A percentile compares a stretch with the other conserved stretches of the same genome.
Conservation (phyloP, 202 grass and related monocot species). For the Schoenoplectus tabernaemontani region DNA sequence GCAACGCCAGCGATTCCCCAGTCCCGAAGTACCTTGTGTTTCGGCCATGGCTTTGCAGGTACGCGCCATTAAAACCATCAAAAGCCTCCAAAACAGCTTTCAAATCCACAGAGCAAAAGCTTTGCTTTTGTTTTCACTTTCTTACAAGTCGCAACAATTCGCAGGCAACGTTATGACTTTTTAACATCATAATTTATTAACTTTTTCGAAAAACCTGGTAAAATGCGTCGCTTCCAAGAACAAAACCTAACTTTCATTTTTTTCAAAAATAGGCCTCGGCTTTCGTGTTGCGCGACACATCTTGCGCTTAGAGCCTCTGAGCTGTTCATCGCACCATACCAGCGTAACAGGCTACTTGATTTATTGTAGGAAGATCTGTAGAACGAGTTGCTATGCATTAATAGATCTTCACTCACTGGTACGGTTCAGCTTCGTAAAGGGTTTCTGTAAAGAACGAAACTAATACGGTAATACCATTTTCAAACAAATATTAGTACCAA, state of each 20-base stretch:
- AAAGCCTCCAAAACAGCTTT: too few relatives aligned
- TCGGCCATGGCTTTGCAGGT: too few relatives aligned
- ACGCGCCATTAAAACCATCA: too few relatives aligned
- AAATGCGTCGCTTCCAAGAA: conserved; percentile 13
- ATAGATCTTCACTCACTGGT: conserved; percentile 8
- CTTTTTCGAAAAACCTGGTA: conserved; percentile 14
- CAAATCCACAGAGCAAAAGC: too few relatives aligned
- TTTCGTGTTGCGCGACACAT: conserved; percentile 2
- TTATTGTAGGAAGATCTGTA: conserved; percentile 7
- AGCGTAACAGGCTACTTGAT: conserved; percentile 16
- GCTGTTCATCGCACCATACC: conserved; percentile 9
- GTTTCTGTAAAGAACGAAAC: too few relatives aligned
- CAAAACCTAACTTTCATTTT: conserved; percentile 7
- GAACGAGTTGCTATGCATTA: neutral
- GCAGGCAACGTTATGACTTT: too few relatives aligned
- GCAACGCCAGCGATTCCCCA: too few relatives aligned
- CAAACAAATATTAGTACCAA: neutral
- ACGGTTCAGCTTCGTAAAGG: neutral
- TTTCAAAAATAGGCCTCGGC: neutral
- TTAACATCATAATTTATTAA: too few relatives aligned
- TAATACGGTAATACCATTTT: neutral
- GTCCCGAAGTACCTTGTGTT: too few relatives aligned
- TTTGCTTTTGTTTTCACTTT: too few relatives aligned
- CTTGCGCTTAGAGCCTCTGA: conserved; percentile 3
- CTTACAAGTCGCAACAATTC: too few relatives aligned